Percentiles rank a stretch among this genome's conserved stretches.
phyloP scores from a whole-genome alignment of 768 basidiomycete genomes.

The Pholiota microspora region DNA sequence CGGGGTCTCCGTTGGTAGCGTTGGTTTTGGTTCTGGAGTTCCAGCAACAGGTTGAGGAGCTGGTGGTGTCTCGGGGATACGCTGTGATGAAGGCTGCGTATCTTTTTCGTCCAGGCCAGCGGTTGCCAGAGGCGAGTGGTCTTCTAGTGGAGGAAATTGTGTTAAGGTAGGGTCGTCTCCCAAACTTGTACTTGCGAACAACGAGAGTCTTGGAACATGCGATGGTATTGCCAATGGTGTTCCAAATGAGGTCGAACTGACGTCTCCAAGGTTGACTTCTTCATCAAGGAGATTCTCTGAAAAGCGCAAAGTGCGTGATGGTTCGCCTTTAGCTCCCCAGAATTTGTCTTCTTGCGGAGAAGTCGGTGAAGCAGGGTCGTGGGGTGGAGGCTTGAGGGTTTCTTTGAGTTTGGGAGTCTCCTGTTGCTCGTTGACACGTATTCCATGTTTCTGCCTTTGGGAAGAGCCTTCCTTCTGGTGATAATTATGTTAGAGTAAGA shows the following conservation, averaged over 20 bases:
- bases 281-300: slow-evolving; percentile 65
- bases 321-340: slow-evolving; percentile 58
- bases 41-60: background rate
- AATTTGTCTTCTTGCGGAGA: slow-evolving; percentile 53
- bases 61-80: background rate
- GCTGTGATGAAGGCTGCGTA: background rate
- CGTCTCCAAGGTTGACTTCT: slow-evolving; percentile 53
- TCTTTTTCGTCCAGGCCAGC: background rate
- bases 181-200: slow-evolving; percentile 15
- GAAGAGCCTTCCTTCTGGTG: background rate
- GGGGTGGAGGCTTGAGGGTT: slow-evolving; percentile 1
- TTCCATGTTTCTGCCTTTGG: slow-evolving; percentile 24
- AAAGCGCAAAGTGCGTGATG: slow-evolving; percentile 60
- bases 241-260: slow-evolving; percentile 47
- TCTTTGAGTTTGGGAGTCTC: slow-evolving; percentile 14
- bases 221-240: slow-evolving; percentile 21
- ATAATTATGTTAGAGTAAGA: background rate
- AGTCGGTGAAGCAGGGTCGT: slow-evolving; percentile 17
- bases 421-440: background rate
- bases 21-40: background rate
- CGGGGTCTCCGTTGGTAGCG: slow-evolving; percentile 18
- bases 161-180: slow-evolving; percentile 15
- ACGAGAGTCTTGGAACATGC: slow-evolving; percentile 9
- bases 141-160: slow-evolving; percentile 4
- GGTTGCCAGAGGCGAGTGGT: background rate